Evolutionary conservation across 1,284 basidiomycete species (phyloP).

Genomic region (Puccinia horiana): DNA sequence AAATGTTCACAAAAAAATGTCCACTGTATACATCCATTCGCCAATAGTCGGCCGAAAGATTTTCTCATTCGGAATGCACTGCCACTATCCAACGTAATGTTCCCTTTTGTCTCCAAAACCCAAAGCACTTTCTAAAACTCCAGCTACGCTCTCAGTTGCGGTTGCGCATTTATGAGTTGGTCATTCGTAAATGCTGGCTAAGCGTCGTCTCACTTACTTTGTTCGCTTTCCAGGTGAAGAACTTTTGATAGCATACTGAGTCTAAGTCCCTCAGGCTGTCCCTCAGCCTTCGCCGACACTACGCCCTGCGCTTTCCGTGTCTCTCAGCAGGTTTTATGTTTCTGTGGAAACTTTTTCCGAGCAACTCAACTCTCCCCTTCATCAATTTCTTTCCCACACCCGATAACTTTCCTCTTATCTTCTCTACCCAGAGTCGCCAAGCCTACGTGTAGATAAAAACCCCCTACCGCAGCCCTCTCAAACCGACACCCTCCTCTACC

Average conservation of each 20-base stretch:
- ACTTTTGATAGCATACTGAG: neutral
- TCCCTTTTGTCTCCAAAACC: neutral
- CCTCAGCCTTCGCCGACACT: neutral
- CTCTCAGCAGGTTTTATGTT: neutral
- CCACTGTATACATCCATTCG: neutral
- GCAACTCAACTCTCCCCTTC: conserved; percentile 7
- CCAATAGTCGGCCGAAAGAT: neutral
- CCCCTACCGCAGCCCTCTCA: neutral
- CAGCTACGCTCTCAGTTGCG: no score
- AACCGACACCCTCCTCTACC: neutral
- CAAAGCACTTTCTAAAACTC: neutral
- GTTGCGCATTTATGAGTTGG: neutral
- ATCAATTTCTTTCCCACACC: neutral
- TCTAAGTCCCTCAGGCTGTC: neutral
- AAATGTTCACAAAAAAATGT: neutral
- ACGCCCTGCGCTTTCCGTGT: neutral
- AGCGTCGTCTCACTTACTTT: neutral
- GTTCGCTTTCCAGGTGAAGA: neutral
- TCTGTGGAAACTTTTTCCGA: conserved; percentile 11
- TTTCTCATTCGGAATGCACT: neutral
- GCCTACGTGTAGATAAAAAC: neutral
- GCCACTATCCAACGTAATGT: neutral
- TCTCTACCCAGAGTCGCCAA: neutral
- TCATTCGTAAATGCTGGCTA: neutral
- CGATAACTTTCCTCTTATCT: neutral